Base-by-base conservation (phyloP, 164 flowering plant genomes). In the Dillenia suffruticosa region DNA sequence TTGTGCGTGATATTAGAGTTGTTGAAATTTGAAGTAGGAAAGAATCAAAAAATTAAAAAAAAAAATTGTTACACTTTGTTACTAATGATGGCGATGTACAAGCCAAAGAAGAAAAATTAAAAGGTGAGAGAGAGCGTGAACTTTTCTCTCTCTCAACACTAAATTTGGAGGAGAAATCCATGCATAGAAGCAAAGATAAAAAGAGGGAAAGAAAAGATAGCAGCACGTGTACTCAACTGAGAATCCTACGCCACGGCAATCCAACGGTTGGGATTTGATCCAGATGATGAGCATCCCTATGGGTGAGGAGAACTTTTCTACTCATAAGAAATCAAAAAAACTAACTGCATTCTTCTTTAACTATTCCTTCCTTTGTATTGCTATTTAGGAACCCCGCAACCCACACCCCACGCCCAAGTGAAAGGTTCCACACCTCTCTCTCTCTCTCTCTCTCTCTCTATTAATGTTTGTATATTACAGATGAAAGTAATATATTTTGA, bases 161-260 rank as follows among this genome's bases (percentile, higher is more conserved):
- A 71, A 61, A 65, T 77, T 66, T 74, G 88, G 91, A 79, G 84
- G 87, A 89, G 88, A 86, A 83, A 81, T 79, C 89, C 90, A 89
- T 89, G 92, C 92, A 89, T 72, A 85, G 79, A 84, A 81, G 83
- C 85, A 81, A 84, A 76, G 85, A 80, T 79, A 54, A 70, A 63
- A 68, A 67, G 69, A 67, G 63, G 14, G 65, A 61, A 74, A 72
- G 54, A 57, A 74, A 68, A 74, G 72, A 60, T 58, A 66, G 73
- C 57, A 76, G 84, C 82, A 84, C 85, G 85, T 85, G 90, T 83
- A 80, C 75, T 79, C 80, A 76, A 72, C 68, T 69, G 75, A 81
- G 82, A 60, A 79, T 73, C 63, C 74, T 78, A 72, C 81, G 82
- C 81, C 76, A 72, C 49, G 59, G 44, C 46, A 12, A 76, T 80